A percentile compares a stretch with the other conserved stretches of the same genome.
phyloP scores from a whole-genome alignment of 2,329 filamentous ascomycete species.

The Penicillium rolfsii region DNA sequence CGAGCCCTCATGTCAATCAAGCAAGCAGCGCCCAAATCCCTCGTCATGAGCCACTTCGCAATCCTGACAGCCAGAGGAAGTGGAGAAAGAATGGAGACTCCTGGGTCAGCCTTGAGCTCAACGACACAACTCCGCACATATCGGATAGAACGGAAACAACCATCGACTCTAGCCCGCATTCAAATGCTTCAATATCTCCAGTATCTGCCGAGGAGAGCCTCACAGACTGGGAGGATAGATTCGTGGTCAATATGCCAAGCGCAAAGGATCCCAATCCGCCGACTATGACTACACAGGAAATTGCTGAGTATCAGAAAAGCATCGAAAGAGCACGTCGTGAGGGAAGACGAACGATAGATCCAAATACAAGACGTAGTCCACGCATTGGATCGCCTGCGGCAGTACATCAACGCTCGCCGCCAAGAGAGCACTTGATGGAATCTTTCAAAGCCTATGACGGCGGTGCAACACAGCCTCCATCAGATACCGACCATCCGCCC shows the following conservation, averaged over 20 bases:
- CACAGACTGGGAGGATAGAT: constrained; percentile 46
- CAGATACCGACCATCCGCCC: constrained; percentile 15
- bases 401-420: constrained; percentile 34
- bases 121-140: constrained; percentile 28
- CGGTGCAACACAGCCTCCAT: constrained; percentile 4
- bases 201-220: constrained; percentile 36
- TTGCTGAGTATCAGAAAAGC: constrained; percentile 44
- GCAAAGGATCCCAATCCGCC: constrained; percentile 48
- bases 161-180: constrained; percentile 33
- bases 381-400: constrained; percentile 35
- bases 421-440: constrained; percentile 4
- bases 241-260: constrained; percentile 50
- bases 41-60: constrained; percentile 16
- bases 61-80: constrained; percentile 28
- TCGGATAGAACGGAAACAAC: constrained; percentile 26
- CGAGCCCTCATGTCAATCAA: constrained; percentile 39
- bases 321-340: constrained; percentile 39
- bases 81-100: constrained; percentile 42
- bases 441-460: constrained; percentile 26
- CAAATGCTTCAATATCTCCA: constrained; percentile 36
- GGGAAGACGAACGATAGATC: constrained; percentile 37
- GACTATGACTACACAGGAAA: constrained; percentile 45
- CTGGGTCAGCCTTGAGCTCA: constrained; percentile 38
- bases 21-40: constrained; percentile 26
- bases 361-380: constrained; percentile 39